A percentile compares a stretch with the other conserved stretches of the same genome.
These are phyloP conservation scores for Tylopilus rubrobrunneus DNA, from an alignment of 768 basidiomycete genomes.

Conservation along the genomic window DNA sequence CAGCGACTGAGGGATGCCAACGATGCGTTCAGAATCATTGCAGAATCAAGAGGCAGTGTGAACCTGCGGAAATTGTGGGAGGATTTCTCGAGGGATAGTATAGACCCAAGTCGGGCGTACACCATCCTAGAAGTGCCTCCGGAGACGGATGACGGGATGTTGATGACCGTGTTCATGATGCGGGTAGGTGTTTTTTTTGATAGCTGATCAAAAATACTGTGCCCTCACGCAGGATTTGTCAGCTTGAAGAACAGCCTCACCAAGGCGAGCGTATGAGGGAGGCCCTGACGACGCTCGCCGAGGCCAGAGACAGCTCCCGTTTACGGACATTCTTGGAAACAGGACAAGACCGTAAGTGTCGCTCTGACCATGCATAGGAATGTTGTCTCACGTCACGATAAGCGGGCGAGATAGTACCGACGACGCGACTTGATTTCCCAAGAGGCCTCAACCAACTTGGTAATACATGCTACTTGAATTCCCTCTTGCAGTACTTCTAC, in stretches of 20 bases:
- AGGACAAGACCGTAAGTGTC: conserved; percentile 70
- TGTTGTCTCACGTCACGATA: conserved; percentile 3
- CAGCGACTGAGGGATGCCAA: conserved; percentile 52
- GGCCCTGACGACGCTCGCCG: conserved; percentile 71
- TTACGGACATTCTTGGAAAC: conserved; percentile 61
- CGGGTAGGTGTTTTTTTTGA: conserved; percentile 44
- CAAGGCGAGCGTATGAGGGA: conserved; percentile 69
- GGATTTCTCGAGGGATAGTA: conserved; percentile 47
- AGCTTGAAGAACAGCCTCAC: conserved; percentile 71
- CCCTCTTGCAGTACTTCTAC: conserved; percentile 82
- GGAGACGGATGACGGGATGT: conserved; percentile 74
- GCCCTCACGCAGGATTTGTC: conserved; percentile 6
- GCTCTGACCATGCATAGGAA: not conserved
- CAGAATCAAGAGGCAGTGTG: conserved; percentile 56
- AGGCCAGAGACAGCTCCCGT: conserved; percentile 68
- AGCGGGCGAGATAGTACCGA: conserved; percentile 64
- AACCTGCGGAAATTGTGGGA: conserved; percentile 50
- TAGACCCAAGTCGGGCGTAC: conserved; percentile 73
- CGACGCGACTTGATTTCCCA: conserved; percentile 64
- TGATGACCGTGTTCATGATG: conserved; percentile 68
- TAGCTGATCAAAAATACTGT: not conserved
- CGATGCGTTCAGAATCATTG: conserved; percentile 66
- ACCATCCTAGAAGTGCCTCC: conserved; percentile 62
- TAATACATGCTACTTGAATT: conserved; percentile 87
- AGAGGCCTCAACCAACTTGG: conserved; percentile 86